Evolutionary conservation across 2,329 filamentous ascomycete genomes (phyloP), one percentile per base, ranked within the genome.

Genomic region (Ascocoryne sarcoides): DNA sequence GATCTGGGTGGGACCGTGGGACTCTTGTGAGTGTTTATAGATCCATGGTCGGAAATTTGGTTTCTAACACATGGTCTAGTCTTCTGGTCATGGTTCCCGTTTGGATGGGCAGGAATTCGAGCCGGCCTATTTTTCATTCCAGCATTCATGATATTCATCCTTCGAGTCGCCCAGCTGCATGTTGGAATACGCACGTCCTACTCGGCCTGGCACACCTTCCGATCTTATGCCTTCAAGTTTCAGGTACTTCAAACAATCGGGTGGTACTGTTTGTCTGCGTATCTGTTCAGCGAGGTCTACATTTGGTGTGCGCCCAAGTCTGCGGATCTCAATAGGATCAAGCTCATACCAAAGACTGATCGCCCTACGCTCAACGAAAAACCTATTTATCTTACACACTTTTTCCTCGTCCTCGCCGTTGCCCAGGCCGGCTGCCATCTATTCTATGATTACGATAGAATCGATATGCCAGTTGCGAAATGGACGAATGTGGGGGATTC

Each of bases 111-210:
- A 32, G 87, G 85, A 44, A 62, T 93, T 40, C 82, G 88, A 52
- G 75, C 86, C 4, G 59, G 81, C 12, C 71, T 87, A 47, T 74
- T 95, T 48, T 90, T 89, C 65, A 66, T 84, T 46, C 82, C 81
- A 52, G 79, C 77, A 45, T 75, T 95, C 44, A 68, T 78, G 42
- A 73, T 95, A 51, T 84, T 94, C 64, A 73, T 95, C 51, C 75
- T 95, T 37, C 85, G 89, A 56, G 86, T 95, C 55, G 79, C 83
- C 32, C 82, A 89, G 60, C 79, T 88, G 62, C 86, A 90, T 58
- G 72, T 84, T 48, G 84, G 83, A 51, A 61, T 75, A 44, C 75
- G 84, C 57, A 89, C 84, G 14, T 82, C 84, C 29, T 68, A 70
- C 42, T 86, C 83, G 3, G 71, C 76, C 34, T 70, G 82, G 51